A percentile compares a stretch with the other conserved stretches of the same genome.
Evolutionary conservation across 345 rosid species (phyloP).

Genomic region (Triadica sebifera): DNA sequence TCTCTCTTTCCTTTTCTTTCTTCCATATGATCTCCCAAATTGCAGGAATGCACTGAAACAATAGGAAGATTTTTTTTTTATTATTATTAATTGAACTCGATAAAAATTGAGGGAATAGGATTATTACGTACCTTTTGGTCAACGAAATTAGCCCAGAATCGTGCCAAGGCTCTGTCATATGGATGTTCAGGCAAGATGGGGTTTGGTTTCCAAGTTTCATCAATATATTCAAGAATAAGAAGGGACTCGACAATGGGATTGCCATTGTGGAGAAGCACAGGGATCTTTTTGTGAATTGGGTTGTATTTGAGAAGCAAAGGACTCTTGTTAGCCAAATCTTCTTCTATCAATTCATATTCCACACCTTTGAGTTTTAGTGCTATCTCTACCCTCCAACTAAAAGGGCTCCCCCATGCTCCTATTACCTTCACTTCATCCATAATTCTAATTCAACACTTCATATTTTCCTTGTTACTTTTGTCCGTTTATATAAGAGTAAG

Average conservation of each 20-base stretch:
- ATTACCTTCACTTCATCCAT: conserved; percentile 30
- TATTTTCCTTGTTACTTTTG: not conserved
- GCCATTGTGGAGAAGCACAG: conserved; percentile 33
- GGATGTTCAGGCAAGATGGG: conserved; percentile 28
- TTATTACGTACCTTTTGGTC: conserved; percentile 29
- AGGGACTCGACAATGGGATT: conserved; percentile 28
- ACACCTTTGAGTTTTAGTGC: conserved; percentile 38
- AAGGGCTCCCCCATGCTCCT: conserved; percentile 27
- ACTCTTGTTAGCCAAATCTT: conserved; percentile 30
- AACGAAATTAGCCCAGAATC: conserved; percentile 36
- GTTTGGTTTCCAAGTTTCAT: conserved; percentile 37
- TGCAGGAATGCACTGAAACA: conserved; percentile 31
- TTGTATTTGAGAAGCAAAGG: conserved; percentile 30
- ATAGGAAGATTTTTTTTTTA: not conserved
- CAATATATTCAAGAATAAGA: conserved; percentile 34
- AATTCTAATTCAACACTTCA: not conserved
- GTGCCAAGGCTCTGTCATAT: conserved; percentile 27
- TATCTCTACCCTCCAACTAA: conserved; percentile 26
- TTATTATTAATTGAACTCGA: no score
- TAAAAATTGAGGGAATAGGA: no score
- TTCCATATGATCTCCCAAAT: conserved; percentile 37
- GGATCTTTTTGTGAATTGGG: conserved; percentile 37
- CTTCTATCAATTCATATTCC: conserved; percentile 27
- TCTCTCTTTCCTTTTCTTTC: conserved; percentile 31
- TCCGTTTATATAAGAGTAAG: not conserved